Evolutionary conservation across 345 rosid genomes (phyloP), one percentile per base, ranked within the genome.

Genomic region (Zanthoxylum bungeanum): DNA sequence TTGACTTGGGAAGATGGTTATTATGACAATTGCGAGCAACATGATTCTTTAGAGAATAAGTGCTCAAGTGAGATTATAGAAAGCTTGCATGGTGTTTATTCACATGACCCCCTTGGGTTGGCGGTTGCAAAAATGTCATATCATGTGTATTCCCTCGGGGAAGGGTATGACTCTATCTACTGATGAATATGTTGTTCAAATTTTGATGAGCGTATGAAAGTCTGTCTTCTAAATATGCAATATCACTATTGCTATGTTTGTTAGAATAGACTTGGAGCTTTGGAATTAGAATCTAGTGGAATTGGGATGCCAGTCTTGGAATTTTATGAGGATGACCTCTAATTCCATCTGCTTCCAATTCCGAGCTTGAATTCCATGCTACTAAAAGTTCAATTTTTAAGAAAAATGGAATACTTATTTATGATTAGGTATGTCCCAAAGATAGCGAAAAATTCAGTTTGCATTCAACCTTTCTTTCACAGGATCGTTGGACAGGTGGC

Each of bases 401-500:
- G 25, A 53, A 3, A 28, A 42, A 49, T 9, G 11, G 2, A 47
- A 21, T 5, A 30, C 3, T 65, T 50, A 44, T 64, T 49, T 8
- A 28, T 24, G 9, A 8, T n/a, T 17, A 8, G 19, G 12, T 44
- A 16, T 47, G 46, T 47, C 14, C 24, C 9, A 36, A 19, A 46
- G 42, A n/a, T 47, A 8, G 21, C 5, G 4, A 33, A 27, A 44
- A 28, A 58, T 55, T 27, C 16, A 11, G 24, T 56, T 56, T 42
- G 34, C 44, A 25, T 55, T 77, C 3, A 11, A 73, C 39, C 9
- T 49, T 83, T 69, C 77, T 69, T 79, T 44, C 66, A 69, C 87
- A 93, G 98, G 81, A 85, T 87, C 77, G 87, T 93, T 73, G 97
- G 98, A 71, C 84, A 89, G 79, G 96, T 91, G 37, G 96, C 98